Conservation (phyloP, 306 rosid species). For the Myrica gale region DNA sequence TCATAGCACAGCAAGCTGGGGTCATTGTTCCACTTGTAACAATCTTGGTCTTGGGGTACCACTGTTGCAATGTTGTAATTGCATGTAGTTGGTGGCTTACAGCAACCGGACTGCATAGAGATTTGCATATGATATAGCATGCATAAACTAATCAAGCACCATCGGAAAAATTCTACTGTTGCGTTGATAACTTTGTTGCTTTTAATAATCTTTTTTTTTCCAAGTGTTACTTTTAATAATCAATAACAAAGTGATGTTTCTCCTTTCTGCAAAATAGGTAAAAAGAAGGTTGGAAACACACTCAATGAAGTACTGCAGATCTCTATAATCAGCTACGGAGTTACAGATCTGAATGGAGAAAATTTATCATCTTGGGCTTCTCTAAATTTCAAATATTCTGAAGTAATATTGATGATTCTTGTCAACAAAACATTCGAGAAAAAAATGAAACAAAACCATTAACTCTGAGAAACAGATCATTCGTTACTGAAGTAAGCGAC, state of each 20-base stretch:
- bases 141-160: too few species aligned
- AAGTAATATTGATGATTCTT: not conserved
- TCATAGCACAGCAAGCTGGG: constrained; percentile 74
- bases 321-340: not conserved
- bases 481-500: not conserved
- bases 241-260: not conserved
- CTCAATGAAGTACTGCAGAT: not conserved
- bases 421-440: not conserved
- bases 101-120: constrained; percentile 72
- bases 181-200: too few species aligned
- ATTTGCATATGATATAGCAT: not conserved
- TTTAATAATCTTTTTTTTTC: too few species aligned
- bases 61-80: constrained; percentile 46
- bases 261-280: not conserved
- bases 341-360: not conserved
- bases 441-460: not conserved
- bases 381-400: too few species aligned
- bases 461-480: not conserved
- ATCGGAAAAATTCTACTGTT: too few species aligned
- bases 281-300: not conserved
- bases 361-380: not conserved
- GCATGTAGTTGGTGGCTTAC: constrained; percentile 85
- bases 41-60: constrained; percentile 65
- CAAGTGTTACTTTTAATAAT: too few species aligned
- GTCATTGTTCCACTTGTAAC: constrained; percentile 82